Evolutionary conservation across 257 asterid species (phyloP).

Genomic region (Sherardia arvensis): DNA sequence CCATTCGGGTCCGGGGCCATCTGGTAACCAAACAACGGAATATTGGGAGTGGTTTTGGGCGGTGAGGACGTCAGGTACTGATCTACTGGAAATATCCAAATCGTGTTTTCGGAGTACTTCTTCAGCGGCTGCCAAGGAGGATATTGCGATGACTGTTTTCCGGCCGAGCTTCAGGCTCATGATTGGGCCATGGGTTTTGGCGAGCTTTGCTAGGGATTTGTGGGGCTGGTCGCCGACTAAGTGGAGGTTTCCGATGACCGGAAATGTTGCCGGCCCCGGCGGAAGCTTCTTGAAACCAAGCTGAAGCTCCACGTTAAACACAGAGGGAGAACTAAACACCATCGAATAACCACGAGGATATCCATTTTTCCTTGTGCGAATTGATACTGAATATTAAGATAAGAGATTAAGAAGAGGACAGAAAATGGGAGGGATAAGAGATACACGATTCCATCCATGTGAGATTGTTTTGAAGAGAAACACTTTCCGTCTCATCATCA

Average conservation of each 20-base stretch:
- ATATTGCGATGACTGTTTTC: slow-evolving; percentile 39
- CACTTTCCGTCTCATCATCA: no score
- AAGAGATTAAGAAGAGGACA: no score
- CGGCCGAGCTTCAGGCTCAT: slow-evolving; percentile 42
- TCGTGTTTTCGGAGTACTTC: slow-evolving; percentile 38
- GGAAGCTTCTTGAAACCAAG: slow-evolving; percentile 9
- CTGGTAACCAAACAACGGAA: slow-evolving; percentile 19
- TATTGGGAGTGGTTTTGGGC: slow-evolving; percentile 14
- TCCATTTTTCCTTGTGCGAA: slow-evolving; percentile 9
- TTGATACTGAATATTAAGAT: no score
- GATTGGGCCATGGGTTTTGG: slow-evolving; percentile 18
- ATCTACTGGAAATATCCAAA: slow-evolving; percentile 15
- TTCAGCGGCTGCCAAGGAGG: slow-evolving; percentile 57
- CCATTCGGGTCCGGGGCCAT: slow-evolving; percentile 9
- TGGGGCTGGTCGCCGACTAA: slow-evolving; percentile 15
- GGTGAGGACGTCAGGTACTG: slow-evolving; percentile 16
- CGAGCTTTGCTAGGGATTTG: slow-evolving; percentile 19
- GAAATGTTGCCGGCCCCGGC: slow-evolving; percentile 44
- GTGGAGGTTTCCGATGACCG: slow-evolving; percentile 62
- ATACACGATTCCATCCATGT: no score
- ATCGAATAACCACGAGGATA: neutral
- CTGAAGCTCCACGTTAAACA: neutral
- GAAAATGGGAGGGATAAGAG: no score
- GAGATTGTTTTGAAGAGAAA: no score
- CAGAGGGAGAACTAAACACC: neutral